A percentile compares a stretch with the other conserved stretches of the same genome.
phyloP scores from a whole-genome alignment of 495 filamentous ascomycete genomes.

The Talaromyces proteolyticus region DNA sequence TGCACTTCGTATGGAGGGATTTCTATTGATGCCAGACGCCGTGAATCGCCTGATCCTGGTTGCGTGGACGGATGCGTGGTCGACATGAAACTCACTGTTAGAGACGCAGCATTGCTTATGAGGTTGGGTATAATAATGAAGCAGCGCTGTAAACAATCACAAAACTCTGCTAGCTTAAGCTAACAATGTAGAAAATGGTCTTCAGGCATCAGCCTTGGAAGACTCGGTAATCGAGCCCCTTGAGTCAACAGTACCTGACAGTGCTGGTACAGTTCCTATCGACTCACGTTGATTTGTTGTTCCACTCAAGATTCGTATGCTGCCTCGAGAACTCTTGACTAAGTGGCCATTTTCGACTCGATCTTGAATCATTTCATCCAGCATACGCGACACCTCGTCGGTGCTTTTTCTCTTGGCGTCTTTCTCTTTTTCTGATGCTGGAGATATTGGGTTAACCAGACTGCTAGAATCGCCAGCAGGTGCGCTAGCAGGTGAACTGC shows the following conservation, averaged over 20 bases:
- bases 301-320: conserved; percentile 39
- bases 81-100: too few relatives aligned
- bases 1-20: too few relatives aligned
- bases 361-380: conserved; percentile 93
- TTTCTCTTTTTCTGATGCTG: conserved; percentile 17
- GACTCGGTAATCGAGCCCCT: not conserved
- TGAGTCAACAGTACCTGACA: conserved; percentile 14
- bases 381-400: conserved; percentile 82
- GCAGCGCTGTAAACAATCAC: conserved; percentile 4
- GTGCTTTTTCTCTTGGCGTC: conserved; percentile 62
- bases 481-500: conserved; percentile 15
- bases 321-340: conserved; percentile 52
- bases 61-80: too few relatives aligned
- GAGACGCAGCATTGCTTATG: too few relatives aligned
- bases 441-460: conserved; percentile 17
- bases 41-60: too few relatives aligned
- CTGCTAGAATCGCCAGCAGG: conserved; percentile 14
- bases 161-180: not conserved
- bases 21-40: too few relatives aligned
- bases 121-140: too few relatives aligned
- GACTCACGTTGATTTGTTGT: conserved; percentile 26
- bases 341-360: conserved; percentile 66
- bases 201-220: conserved; percentile 8
- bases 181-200: not conserved
- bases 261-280: conserved; percentile 12